phyloP scores from a whole-genome alignment of 768 basidiomycete species.

The Podaxis sp. region DNA sequence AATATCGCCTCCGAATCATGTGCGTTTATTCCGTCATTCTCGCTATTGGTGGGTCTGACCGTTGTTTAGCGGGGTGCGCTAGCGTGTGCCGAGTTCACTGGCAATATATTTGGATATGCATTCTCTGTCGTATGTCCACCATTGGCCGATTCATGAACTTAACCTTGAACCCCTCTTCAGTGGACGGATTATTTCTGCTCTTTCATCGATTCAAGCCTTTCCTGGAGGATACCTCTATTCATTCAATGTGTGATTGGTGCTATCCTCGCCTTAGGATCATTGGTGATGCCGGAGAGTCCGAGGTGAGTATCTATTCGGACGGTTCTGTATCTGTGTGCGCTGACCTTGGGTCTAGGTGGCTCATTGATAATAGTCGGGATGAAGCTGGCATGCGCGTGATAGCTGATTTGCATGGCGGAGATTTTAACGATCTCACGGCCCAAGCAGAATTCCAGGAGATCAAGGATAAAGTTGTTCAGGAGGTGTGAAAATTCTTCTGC shows the following conservation, averaged over 20 bases:
- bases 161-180: slow-evolving; percentile 27
- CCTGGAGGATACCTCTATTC: slow-evolving; percentile 83
- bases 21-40: slow-evolving; percentile 24
- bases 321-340: not conserved
- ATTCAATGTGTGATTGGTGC: slow-evolving; percentile 79
- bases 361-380: slow-evolving; percentile 81
- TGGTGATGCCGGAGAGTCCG: slow-evolving; percentile 84
- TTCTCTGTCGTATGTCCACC: slow-evolving; percentile 52
- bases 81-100: slow-evolving; percentile 89
- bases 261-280: slow-evolving; percentile 70
- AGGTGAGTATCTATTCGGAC: slow-evolving; percentile 38
- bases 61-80: slow-evolving; percentile 66
- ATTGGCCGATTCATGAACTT: not conserved
- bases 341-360: slow-evolving; percentile 48
- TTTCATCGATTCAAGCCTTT: slow-evolving; percentile 70
- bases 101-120: slow-evolving; percentile 82
- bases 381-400: slow-evolving; percentile 77
- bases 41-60: not conserved
- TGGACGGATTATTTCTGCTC: slow-evolving; percentile 93
- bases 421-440: slow-evolving; percentile 59
- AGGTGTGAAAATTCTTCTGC: slow-evolving; percentile 33
- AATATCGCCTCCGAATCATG: slow-evolving; percentile 84
- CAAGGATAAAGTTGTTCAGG: slow-evolving; percentile 64
- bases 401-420: slow-evolving; percentile 78
- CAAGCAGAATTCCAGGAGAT: slow-evolving; percentile 81